Percentiles rank a stretch among this genome's conserved stretches.
Conservation (phyloP, 73 alveolate genomes). For the Paramecium pentaurelia region DNA sequence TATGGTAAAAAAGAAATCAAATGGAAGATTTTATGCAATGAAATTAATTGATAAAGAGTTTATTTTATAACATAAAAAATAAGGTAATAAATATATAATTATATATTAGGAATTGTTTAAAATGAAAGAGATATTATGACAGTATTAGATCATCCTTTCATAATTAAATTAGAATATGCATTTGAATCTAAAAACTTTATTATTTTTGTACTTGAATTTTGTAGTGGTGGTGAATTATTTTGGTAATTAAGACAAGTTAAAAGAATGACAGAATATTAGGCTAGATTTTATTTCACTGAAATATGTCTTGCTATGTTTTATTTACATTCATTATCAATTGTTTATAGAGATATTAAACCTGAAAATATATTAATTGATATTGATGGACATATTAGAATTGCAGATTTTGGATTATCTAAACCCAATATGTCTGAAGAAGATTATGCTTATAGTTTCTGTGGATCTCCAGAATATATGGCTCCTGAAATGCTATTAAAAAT, state of each 20-base stretch:
- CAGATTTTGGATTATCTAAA: slow-evolving; percentile 76
- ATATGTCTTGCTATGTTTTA: slow-evolving; percentile 72
- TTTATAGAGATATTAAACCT: slow-evolving; percentile 79
- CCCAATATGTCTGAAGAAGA: slow-evolving; percentile 61
- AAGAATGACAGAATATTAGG: slow-evolving; percentile 68
- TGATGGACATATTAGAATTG: slow-evolving; percentile 73
- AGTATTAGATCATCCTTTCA: slow-evolving; percentile 70
- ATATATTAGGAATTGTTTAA: background rate
- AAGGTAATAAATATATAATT: slow-evolving; percentile 60
- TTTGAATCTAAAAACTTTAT: slow-evolving; percentile 71
- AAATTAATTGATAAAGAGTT: slow-evolving; percentile 76
- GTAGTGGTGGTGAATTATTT: slow-evolving; percentile 93
- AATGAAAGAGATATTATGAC: slow-evolving; percentile 68
- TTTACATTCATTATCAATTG: slow-evolving; percentile 60
- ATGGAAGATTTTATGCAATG: slow-evolving; percentile 86
- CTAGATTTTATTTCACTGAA: slow-evolving; percentile 70
- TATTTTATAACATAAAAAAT: slow-evolving; percentile 64
- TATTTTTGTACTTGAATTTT: slow-evolving; percentile 76
- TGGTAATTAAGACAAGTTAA: slow-evolving; percentile 74
- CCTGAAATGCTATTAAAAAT: slow-evolving; percentile 73
- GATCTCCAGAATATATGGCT: slow-evolving; percentile 74
- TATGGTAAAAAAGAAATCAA: slow-evolving; percentile 76
- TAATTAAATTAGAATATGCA: slow-evolving; percentile 74
- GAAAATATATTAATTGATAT: slow-evolving; percentile 75
- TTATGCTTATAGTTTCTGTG: slow-evolving; percentile 71